Base-by-base conservation (phyloP, 306 rosid species). In the Cucurbita maxima region DNA sequence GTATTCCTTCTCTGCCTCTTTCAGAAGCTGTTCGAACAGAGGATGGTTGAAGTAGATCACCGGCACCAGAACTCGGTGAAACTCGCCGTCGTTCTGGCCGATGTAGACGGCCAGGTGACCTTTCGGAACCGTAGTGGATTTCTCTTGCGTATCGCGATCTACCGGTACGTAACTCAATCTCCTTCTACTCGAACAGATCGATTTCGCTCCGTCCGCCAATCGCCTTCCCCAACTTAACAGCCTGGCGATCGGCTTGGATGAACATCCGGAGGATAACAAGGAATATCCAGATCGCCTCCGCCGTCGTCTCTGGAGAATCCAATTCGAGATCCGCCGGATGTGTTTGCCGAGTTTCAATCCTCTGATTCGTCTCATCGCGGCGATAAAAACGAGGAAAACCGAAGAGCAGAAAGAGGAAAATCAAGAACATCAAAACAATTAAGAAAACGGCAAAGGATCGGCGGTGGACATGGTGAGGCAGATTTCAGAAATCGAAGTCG, bases 21-120 rank as follows among this genome's bases (percentile, higher is more conserved):
- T 85, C 41, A 94, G 74, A 60, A 94, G 86, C 45, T 84, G 86
- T 10, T 92, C 81, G 25, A 94, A 94, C 70, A 94, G 76, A 1
- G 97, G 99, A 58, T 94, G 99, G 80, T 91, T 94, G 44, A 86
- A 91, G 82, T 91, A 94, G 8, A 94, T 81, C 77, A 91, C 96
- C 3, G 99, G 99, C 61, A 94, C 92, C 80, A 91, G n/a, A 4
- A 89, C 96, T 0, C 99, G 82, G 53, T 71, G 88, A 63, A 82
- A 88, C 72, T 86, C 96, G 10, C 89, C 92, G 81, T 86, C 95
- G 18, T 85, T 81, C 76, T 89, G 88, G 1, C 92, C 97, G 47
- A 94, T 96, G 78, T 94, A 94, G 0, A 94, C 96, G 4, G 97
- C 99, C 81, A 88, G 72, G 68, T 91, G 86, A 1, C 99, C 99